Percentiles rank a stretch among this genome's conserved stretches.
These are phyloP conservation scores for Lipomyces sp. DNA, from an alignment of 805 yeast genomes.

Conservation along the genomic window DNA sequence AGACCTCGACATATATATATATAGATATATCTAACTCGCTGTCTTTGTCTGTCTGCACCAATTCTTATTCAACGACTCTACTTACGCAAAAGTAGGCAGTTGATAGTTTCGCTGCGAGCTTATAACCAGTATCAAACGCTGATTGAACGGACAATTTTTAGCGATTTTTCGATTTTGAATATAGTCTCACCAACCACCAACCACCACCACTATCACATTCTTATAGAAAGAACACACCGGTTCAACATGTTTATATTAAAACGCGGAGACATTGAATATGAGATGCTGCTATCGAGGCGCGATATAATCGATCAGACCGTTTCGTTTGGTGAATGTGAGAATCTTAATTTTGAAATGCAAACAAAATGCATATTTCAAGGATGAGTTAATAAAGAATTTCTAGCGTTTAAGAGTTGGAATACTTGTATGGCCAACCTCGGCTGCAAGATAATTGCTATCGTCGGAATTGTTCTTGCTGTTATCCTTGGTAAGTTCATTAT, in stretches of 20 bases:
- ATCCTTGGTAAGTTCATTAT: constrained; percentile 46
- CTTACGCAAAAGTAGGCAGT: not conserved
- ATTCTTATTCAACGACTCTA: not conserved
- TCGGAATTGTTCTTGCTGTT: constrained; percentile 65
- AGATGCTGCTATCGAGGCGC: constrained; percentile 21
- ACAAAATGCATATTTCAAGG: not conserved
- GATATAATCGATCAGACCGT: constrained; percentile 16
- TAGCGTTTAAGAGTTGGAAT: constrained; percentile 67
- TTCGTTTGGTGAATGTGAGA: constrained; percentile 25
- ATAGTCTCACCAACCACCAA: not conserved
- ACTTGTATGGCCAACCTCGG: constrained; percentile 77
- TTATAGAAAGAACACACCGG: not conserved
- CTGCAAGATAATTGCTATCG: constrained; percentile 78
- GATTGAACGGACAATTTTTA: not conserved
- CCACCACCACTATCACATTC: not conserved
- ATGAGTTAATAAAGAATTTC: not conserved
- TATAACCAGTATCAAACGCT: not conserved
- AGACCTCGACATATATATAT: too few relatives aligned
- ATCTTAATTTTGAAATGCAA: not conserved
- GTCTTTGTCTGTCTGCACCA: too few relatives aligned
- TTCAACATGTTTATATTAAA: constrained; percentile 16
- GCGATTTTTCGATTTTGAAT: not conserved
- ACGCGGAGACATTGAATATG: constrained; percentile 13
- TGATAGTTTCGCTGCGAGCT: too few relatives aligned
- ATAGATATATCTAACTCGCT: too few relatives aligned